A percentile compares a stretch with the other conserved stretches of the same genome.
Evolutionary conservation across 139 green algal species (phyloP).

Genomic region (Chlamydomonas asymmetrica): DNA sequence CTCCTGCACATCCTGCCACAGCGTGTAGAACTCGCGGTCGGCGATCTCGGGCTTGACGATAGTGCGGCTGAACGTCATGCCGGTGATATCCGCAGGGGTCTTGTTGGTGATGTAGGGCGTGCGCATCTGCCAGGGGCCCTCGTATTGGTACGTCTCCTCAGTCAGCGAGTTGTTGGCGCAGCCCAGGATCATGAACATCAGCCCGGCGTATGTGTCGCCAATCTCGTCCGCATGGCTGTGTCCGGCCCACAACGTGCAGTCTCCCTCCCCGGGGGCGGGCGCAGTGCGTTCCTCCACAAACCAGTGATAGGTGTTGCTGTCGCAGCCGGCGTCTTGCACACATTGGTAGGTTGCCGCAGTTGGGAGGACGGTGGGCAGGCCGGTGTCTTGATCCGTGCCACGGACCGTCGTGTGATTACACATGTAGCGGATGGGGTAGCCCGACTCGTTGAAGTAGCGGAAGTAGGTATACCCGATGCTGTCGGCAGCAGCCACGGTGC

Average conservation of each 20-base stretch:
- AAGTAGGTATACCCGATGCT: no score
- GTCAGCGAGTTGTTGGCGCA: no score
- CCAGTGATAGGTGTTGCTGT: not conserved
- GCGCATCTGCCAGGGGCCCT: no score
- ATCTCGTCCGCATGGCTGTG: constrained; percentile 4
- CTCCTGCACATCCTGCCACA: constrained; percentile 8
- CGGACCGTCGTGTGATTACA: not conserved
- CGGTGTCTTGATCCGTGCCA: not conserved
- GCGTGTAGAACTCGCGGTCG: not conserved
- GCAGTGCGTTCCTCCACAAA: constrained; percentile 2
- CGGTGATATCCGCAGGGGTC: no score
- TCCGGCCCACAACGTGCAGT: constrained; percentile 1
- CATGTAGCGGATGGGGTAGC: not conserved
- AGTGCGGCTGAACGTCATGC: not conserved
- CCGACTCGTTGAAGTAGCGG: no score
- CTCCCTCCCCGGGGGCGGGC: not conserved
- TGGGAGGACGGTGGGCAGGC: not conserved
- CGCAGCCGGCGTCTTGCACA: not conserved
- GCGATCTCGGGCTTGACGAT: not conserved
- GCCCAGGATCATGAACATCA: no score
- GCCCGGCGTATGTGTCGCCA: no score
- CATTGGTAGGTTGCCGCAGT: not conserved
- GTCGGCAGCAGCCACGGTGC: no score
- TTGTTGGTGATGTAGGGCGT: no score
- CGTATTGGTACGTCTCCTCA: no score